Evolutionary conservation across 2,329 filamentous ascomycete species (phyloP), one percentile per base, ranked within the genome.

Genomic region (Epichloe elymi): DNA sequence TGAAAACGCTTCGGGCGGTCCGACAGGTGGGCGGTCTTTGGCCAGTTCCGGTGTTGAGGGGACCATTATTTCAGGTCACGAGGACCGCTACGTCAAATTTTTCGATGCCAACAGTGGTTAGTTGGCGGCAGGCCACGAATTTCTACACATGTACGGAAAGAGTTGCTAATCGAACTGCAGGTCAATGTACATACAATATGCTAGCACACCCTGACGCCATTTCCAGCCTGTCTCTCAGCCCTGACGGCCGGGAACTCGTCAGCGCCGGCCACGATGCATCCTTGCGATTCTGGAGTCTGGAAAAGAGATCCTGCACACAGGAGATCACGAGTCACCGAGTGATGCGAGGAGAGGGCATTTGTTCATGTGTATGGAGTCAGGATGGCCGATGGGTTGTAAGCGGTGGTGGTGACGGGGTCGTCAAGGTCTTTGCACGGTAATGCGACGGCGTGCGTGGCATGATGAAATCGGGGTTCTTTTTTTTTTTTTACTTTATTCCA

Each of bases 151-250:
- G 7, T n/a, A 14, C 42, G 12, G 5, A n/a, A 33, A 33, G 11
- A 36, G 8, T 36, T 7, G 36, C 45, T n/a, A 43, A 37, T 2
- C 30, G 30, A 10, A 10, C 23, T 10, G n/a, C 57, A 97, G 93
- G 93, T 52, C 93, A 98, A 88, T 96, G 90, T 71, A 97, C 93
- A 56, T 98, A 98, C 70, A 94, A 86, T 62, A 98, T 98, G 93
- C 81, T 97, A 53, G 93, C 93, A 5, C 93, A 98, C 61, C 89
- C 93, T 0, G 86, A 90, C 3, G 85, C 93, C 51, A 96, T 98
- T 58, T 94, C 93, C 1, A 85, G 87, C 26, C 77, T 98, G 5
- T 94, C 88, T 0, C 79, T 98, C 19, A 95, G 88, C 58, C 93
- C 91, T 14, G 91, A 97, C 63, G 90, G 91, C 44, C 83, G 85